Evolutionary conservation across 2,329 filamentous ascomycete species (phyloP).

Genomic region (Xylogone sp.): DNA sequence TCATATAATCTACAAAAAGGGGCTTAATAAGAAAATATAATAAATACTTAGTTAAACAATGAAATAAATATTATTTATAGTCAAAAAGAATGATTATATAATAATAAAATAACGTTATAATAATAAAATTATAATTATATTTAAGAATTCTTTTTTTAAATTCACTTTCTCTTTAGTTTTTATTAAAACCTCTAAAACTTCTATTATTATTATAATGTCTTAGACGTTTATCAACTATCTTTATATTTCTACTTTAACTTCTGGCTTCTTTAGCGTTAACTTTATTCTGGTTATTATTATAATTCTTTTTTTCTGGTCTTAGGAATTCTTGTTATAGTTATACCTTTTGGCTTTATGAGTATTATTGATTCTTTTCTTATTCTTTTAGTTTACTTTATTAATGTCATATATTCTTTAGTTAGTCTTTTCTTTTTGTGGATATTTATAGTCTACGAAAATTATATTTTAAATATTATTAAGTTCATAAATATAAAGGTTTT

Average conservation of each 20-base stretch:
- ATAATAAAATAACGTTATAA: no score
- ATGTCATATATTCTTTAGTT: background rate
- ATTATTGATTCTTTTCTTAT: background rate
- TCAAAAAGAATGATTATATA: no score
- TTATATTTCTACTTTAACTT: no score
- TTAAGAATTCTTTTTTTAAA: no score
- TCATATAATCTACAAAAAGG: no score
- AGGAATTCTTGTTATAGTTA: background rate
- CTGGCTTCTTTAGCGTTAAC: background rate
- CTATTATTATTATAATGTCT: background rate
- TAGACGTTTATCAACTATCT: no score
- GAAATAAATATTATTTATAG: no score
- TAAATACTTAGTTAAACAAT: no score
- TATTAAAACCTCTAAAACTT: no score
- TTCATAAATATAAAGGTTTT: slow-evolving; percentile 4
- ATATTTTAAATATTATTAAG: background rate
- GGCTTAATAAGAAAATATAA: no score
- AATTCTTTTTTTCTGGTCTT: background rate
- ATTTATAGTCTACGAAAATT: background rate
- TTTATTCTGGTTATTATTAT: background rate
- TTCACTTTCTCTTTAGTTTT: no score
- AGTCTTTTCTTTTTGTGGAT: background rate
- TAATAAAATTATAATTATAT: no score
- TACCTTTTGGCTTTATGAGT: background rate
- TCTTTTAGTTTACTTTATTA: background rate